A percentile compares a stretch with the other conserved stretches of the same genome.
phyloP scores from a whole-genome alignment of 495 filamentous ascomycete genomes.

The Darksidea phi region DNA sequence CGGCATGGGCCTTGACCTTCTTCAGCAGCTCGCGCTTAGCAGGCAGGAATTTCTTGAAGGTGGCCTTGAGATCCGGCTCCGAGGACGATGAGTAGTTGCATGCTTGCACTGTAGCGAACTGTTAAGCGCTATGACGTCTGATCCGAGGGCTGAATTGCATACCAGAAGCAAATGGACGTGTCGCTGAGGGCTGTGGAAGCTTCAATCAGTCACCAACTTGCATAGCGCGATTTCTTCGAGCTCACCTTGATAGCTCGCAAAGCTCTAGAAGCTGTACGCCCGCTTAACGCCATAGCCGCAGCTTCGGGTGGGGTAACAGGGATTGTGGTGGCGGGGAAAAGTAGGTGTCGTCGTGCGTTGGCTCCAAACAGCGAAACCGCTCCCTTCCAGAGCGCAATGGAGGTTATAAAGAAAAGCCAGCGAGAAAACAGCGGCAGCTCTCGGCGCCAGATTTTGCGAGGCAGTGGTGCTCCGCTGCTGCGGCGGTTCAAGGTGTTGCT shows the following conservation, averaged over 20 bases:
- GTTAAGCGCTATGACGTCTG: conserved; percentile 5
- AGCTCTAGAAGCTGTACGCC: conserved; percentile 50
- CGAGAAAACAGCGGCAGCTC: conserved; percentile 11
- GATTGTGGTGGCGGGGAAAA: conserved; percentile 22
- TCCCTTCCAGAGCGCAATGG: conserved; percentile 7
- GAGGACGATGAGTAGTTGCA: conserved; percentile 64
- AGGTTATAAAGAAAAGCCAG: conserved; percentile 13
- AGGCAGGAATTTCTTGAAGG: conserved; percentile 78
- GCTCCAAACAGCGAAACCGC: conserved; percentile 7
- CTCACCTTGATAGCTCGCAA: conserved; percentile 56
- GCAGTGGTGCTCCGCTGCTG: conserved; percentile 21
- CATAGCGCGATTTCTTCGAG: neutral
- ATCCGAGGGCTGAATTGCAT: conserved; percentile 25
- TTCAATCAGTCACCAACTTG: conserved; percentile 10
- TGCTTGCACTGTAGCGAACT: conserved; percentile 26
- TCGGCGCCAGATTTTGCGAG: conserved; percentile 23
- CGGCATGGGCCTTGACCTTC: conserved; percentile 81
- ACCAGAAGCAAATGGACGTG: conserved; percentile 35
- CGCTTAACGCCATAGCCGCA: conserved; percentile 52
- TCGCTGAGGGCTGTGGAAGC: conserved; percentile 26
- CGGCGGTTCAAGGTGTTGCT: conserved; percentile 9
- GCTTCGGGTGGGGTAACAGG: conserved; percentile 29
- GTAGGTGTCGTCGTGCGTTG: neutral
- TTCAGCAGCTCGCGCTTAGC: conserved; percentile 89
- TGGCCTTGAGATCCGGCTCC: conserved; percentile 84